Evolutionary conservation across 2,329 filamentous ascomycete species (phyloP).

Genomic region (Sporothrix inflata): DNA sequence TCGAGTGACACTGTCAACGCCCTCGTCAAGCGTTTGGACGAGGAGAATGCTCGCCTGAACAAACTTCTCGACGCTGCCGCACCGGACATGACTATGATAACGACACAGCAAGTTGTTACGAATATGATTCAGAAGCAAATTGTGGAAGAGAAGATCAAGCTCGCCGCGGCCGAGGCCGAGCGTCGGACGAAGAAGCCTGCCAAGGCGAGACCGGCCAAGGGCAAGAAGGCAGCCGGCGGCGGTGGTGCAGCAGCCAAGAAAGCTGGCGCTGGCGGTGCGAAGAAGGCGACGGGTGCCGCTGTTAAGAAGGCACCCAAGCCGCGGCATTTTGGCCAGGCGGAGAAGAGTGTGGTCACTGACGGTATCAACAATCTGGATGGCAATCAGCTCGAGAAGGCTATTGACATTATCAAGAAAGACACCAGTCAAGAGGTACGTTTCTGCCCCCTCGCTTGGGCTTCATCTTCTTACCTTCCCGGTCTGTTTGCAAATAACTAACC

Average conservation of each 20-base stretch:
- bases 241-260: constrained; percentile 33
- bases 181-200: constrained; percentile 60
- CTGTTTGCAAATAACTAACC: constrained; percentile 27
- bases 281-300: constrained; percentile 37
- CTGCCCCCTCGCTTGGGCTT: background rate
- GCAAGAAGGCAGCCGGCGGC: constrained; percentile 45
- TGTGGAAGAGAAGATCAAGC: constrained; percentile 69
- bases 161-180: constrained; percentile 56
- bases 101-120: constrained; percentile 64
- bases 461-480: background rate
- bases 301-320: constrained; percentile 57
- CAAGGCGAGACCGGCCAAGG: constrained; percentile 61
- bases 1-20: constrained; percentile 55
- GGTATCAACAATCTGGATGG: constrained; percentile 81
- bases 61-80: constrained; percentile 55
- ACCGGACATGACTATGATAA: constrained; percentile 56
- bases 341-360: constrained; percentile 90
- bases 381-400: constrained; percentile 75
- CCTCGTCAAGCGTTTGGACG: constrained; percentile 55
- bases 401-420: constrained; percentile 88
- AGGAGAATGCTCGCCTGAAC: constrained; percentile 63
- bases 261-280: constrained; percentile 41
- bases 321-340: constrained; percentile 69
- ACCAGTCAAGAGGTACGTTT: constrained; percentile 68
- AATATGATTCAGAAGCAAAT: constrained; percentile 71